Conservation (phyloP, 2,329 filamentous ascomycete species). For the Phaeoacremonium minimum region DNA sequence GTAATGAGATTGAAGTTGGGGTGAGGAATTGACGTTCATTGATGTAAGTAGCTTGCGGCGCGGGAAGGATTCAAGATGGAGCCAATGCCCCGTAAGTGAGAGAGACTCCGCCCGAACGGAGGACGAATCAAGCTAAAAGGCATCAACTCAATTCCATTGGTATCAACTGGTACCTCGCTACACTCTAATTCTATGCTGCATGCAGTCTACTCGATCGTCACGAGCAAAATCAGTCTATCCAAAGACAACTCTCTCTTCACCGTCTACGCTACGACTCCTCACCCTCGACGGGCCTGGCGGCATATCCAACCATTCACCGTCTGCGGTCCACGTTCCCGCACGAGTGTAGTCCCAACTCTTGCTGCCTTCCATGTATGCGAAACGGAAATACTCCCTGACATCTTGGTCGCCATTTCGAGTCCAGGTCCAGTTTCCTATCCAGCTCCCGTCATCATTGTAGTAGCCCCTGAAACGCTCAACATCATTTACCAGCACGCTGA, state of each 20-base stretch:
- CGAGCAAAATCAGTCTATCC: too few relatives aligned
- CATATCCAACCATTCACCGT: slow-evolving; percentile 66
- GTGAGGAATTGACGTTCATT: too few relatives aligned
- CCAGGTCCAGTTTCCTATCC: slow-evolving; percentile 53
- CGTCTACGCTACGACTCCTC: slow-evolving; percentile 17
- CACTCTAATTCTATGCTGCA: too few relatives aligned
- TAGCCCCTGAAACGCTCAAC: slow-evolving; percentile 77
- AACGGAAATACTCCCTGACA: slow-evolving; percentile 70
- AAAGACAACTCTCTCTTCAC: slow-evolving; percentile 5
- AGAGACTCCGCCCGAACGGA: too few relatives aligned
- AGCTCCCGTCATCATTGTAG: slow-evolving; percentile 50
- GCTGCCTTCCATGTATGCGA: slow-evolving; percentile 67
- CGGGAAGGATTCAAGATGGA: too few relatives aligned
- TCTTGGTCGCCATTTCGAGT: slow-evolving; percentile 37
- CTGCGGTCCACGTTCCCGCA: slow-evolving; percentile 64
- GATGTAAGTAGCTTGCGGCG: too few relatives aligned
- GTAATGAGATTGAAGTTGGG: too few relatives aligned
- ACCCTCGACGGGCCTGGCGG: slow-evolving; percentile 52
- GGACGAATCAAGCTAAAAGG: too few relatives aligned
- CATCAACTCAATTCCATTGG: too few relatives aligned
- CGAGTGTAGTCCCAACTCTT: slow-evolving; percentile 67
- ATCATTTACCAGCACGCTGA: slow-evolving; percentile 80
- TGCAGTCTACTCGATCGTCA: too few relatives aligned
- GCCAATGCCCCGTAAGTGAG: too few relatives aligned
- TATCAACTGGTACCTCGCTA: too few relatives aligned